Evolutionary conservation across 108 stramenopile species (phyloP).

Genomic region (Stephanodiscus triporus): DNA sequence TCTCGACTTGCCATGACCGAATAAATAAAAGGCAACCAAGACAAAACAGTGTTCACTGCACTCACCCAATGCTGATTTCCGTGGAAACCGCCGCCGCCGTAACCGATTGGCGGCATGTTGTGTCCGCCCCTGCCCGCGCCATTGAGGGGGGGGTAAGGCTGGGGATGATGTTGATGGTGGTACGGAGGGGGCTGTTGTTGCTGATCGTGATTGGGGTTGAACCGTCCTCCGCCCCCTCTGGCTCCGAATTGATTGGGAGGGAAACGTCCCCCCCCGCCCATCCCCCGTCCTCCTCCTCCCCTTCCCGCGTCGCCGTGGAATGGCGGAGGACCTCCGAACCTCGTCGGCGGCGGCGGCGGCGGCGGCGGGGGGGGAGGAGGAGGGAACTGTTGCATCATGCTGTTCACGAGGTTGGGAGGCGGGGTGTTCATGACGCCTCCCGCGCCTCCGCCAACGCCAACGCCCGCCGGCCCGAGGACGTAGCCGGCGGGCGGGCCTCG

Average conservation of each 20-base stretch:
- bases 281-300: constrained; percentile 26
- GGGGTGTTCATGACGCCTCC: constrained; percentile 26
- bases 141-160: constrained; percentile 6
- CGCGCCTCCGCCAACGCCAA: constrained; percentile 13
- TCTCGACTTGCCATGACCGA: background rate
- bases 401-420: constrained; percentile 12
- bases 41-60: background rate
- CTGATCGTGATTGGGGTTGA: background rate
- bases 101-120: constrained; percentile 3
- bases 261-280: constrained; percentile 21
- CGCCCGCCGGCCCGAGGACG: constrained; percentile 81
- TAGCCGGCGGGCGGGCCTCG: constrained; percentile 86
- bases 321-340: constrained; percentile 5
- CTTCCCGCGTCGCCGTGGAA: background rate
- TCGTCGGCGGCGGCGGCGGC: background rate
- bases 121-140: constrained; percentile 6
- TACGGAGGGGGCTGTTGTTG: background rate
- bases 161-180: background rate
- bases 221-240: constrained; percentile 17
- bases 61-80: constrained; percentile 19
- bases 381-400: constrained; percentile 13
- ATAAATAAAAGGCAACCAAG: background rate
- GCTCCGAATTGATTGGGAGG: constrained; percentile 2
- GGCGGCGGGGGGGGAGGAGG: constrained; percentile 4
- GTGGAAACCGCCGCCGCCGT: constrained; percentile 10